Evolutionary conservation across 179 eudicot genomes (phyloP).

Genomic region (Sideroxylon spinosum): DNA sequence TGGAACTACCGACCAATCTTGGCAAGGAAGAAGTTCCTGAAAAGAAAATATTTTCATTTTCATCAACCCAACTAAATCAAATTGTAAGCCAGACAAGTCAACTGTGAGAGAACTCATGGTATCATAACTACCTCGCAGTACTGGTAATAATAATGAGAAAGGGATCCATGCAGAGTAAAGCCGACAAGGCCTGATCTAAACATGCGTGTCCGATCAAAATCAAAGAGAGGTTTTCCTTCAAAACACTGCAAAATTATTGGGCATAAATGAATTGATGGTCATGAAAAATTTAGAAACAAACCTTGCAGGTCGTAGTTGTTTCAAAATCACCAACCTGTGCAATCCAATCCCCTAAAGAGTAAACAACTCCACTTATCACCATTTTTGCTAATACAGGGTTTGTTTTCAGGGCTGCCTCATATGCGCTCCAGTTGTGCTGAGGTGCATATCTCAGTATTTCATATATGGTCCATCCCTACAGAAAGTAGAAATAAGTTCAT

Average conservation of each 20-base stretch:
- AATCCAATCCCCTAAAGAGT: constrained; percentile 98
- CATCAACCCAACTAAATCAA: background rate
- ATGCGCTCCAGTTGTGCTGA: constrained; percentile 88
- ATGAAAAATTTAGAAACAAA: background rate
- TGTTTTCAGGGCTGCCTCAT: constrained; percentile 80
- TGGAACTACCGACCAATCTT: constrained; percentile 96
- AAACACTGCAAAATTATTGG: constrained; percentile 49
- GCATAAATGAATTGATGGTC: background rate
- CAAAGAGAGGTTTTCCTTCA: constrained; percentile 96
- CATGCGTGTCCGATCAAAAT: constrained; percentile 85
- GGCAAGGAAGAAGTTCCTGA: constrained; percentile 74
- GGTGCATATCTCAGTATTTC: constrained; percentile 96
- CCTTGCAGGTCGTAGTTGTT: background rate
- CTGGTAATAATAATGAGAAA: constrained; percentile 90
- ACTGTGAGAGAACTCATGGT: background rate
- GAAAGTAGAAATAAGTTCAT: constrained; percentile 15
- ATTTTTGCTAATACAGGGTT: constrained; percentile 91
- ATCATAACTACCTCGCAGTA: constrained; percentile 67
- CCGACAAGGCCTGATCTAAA: constrained; percentile 90
- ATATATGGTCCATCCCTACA: constrained; percentile 89
- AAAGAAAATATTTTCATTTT: constrained; percentile 3
- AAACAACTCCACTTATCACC: constrained; percentile 95
- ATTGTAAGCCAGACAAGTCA: background rate
- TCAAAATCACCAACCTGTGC: constrained; percentile 63
- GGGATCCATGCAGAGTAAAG: constrained; percentile 87